These are phyloP conservation scores for Colletotrichum destructivum DNA, from an alignment of 2,329 filamentous ascomycete genomes.

Conservation along the genomic window DNA sequence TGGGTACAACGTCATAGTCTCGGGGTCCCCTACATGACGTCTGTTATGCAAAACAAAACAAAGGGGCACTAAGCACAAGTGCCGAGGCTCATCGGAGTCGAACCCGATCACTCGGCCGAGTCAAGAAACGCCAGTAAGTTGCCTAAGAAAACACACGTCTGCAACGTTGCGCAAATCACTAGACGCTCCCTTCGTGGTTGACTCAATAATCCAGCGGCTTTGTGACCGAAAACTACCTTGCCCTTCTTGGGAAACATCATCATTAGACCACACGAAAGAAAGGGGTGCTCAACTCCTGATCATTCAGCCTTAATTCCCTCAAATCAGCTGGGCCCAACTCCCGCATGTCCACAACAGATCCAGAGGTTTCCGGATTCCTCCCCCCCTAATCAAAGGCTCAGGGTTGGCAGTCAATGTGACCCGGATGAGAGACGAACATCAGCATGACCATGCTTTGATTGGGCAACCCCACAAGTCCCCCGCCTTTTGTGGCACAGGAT, in stretches of 20 bases:
- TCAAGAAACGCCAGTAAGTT: background rate
- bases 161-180: background rate
- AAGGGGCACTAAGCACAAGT: background rate
- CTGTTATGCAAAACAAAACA: background rate
- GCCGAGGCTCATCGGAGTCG: too few relatives aligned
- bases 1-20: slow-evolving; percentile 6
- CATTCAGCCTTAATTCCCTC: background rate
- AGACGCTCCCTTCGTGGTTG: too few relatives aligned
- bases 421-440: slow-evolving; percentile 7
- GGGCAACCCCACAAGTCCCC: background rate
- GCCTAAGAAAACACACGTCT: background rate
- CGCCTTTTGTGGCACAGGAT: background rate
- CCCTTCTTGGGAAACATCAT: too few relatives aligned
- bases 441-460: background rate
- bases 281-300: background rate
- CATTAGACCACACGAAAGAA: background rate
- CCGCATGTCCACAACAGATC: background rate
- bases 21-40: slow-evolving; percentile 3
- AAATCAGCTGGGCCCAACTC: background rate
- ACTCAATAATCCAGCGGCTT: background rate
- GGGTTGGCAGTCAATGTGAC: too few relatives aligned
- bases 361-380: background rate
- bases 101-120: background rate
- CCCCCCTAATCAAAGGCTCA: background rate
- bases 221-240: too few relatives aligned